Evolutionary conservation across 331 rosid species (phyloP), one percentile per base, ranked within the genome.

Genomic region (Erythrophleum ivorense): DNA sequence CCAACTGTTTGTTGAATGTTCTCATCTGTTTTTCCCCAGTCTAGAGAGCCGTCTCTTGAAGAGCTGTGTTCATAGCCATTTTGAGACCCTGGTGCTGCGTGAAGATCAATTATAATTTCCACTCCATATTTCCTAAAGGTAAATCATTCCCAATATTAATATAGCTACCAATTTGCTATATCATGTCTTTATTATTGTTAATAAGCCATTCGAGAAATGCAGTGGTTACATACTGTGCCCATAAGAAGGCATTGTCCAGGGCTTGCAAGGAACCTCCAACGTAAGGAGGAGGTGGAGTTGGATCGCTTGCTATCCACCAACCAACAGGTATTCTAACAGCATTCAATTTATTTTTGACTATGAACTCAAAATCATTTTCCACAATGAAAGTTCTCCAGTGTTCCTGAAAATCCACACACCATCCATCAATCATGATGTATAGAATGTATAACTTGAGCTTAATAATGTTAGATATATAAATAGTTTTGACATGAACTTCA

Each of bases 231-330:
- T 90, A 93, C 97, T 82, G 38, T 3, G 94, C 91, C 97, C 97
- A 93, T 31, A 16, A 64, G 82, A 93, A 93, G 64, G 97, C 97
- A n/a, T 89, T 76, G 83, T 92, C 98, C 7, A 94, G 84, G 1
- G 88, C 84, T 38, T 71, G n/a, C 84, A 94, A 84, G 73, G 97
- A 94, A 21, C 98, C 98, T 8, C 86, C 92, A 31, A 92, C 95
- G 2, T 88, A 90, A 54, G 98, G 97, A 48, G 68, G 19, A 3
- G 98, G 97, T 46, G 98, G 97, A 10, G 31, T 71, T 29, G 97
- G 98, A 48, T 88, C 92, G 50, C 90, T 90, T 58, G 97, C 94
- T 78, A 90, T 92, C 97, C 97, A 94, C 98, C 97, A 94, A 0
- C 98, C 98, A 6, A 94, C 89, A 2, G 98, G 98, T 21, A 94